Percentiles rank a stretch among this genome's conserved stretches.
phyloP scores from a whole-genome alignment of 768 basidiomycete species.

The Xerocomus brunneocitrinus region DNA sequence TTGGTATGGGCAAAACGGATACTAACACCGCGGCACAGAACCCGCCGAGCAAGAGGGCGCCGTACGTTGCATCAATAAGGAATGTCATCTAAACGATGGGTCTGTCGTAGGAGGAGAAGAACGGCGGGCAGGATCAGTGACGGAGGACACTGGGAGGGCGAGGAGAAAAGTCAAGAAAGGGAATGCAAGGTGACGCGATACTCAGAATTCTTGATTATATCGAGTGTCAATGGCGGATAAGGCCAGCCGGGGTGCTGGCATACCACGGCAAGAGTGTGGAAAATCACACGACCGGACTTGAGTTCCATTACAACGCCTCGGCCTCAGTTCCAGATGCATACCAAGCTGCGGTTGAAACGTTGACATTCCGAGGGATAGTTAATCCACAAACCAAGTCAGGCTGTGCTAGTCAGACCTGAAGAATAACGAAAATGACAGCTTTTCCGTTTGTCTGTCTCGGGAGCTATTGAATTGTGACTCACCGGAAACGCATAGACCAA shows the following conservation, averaged over 20 bases:
- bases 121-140: not conserved
- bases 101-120: not conserved
- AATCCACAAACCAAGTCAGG: not conserved
- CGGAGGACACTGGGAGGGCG: not conserved
- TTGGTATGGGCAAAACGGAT: not conserved
- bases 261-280: not conserved
- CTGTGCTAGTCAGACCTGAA: not conserved
- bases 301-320: not conserved
- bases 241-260: not conserved
- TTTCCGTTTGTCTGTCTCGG: not conserved
- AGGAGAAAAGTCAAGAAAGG: not conserved
- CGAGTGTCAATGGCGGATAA: not conserved
- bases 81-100: constrained; percentile 6
- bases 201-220: not conserved
- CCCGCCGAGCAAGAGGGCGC: constrained; percentile 29
- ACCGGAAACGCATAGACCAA: not conserved
- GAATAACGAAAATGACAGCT: not conserved
- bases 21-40: constrained; percentile 28
- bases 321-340: not conserved
- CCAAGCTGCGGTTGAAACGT: not conserved
- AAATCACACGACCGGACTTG: not conserved
- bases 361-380: not conserved
- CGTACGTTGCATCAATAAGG: constrained; percentile 18
- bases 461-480: not conserved
- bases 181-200: not conserved